These are phyloP conservation scores for Pleurotus pulmonarius DNA, from an alignment of 768 basidiomycete species.

Conservation along the genomic window DNA sequence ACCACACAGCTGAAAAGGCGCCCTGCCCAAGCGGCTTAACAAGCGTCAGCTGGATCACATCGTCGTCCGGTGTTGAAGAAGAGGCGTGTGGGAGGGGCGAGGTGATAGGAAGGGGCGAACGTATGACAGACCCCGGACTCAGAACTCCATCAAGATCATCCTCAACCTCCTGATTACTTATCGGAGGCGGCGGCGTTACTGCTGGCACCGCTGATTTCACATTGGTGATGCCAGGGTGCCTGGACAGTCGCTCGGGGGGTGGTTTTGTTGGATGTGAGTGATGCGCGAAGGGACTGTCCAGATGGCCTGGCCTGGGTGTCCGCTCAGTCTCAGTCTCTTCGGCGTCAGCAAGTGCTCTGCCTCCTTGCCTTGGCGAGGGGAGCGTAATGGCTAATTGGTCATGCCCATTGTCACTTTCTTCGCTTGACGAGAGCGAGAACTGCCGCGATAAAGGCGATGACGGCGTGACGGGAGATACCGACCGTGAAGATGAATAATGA, in stretches of 20 bases:
- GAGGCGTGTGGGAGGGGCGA: slow-evolving; percentile 12
- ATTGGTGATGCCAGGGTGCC: not conserved
- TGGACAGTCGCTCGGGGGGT: not conserved
- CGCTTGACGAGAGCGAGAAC: not conserved
- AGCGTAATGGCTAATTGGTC: not conserved
- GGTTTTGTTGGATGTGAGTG: not conserved
- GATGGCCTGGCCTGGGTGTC: not conserved
- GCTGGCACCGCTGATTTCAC: not conserved
- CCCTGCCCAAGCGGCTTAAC: slow-evolving; percentile 61
- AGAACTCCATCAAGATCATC: slow-evolving; percentile 20
- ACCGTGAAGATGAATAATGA: not conserved
- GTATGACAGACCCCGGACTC: slow-evolving; percentile 20
- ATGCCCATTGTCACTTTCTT: not conserved
- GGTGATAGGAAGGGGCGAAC: slow-evolving; percentile 14
- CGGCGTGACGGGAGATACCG: not conserved
- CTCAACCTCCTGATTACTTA: not conserved
- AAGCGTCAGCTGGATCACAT: slow-evolving; percentile 38
- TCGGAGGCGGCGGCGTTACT: not conserved
- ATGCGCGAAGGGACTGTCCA: not conserved
- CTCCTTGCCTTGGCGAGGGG: not conserved
- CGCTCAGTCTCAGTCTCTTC: not conserved
- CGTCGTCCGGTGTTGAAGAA: slow-evolving; percentile 12
- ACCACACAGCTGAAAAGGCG: slow-evolving; percentile 75
- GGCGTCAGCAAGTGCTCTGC: too few relatives aligned
- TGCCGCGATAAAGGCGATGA: slow-evolving; percentile 2